Evolutionary conservation across 148 eudicot species (phyloP), one percentile per base, ranked within the genome.

Genomic region (Camellia lanceoleosa): DNA sequence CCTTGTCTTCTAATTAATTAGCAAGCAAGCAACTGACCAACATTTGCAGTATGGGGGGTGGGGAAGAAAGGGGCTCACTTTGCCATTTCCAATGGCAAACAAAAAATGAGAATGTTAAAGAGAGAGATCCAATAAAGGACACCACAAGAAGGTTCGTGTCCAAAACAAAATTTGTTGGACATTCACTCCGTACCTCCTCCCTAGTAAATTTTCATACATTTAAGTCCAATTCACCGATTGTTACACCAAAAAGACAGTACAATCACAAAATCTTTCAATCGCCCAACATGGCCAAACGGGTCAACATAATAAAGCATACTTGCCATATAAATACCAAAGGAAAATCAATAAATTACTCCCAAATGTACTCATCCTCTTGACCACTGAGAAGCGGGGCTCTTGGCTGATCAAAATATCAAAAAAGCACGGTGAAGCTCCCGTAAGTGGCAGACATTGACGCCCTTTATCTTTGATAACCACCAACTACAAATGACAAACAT

Each of bases 281-380:
- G 16, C 41, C 75, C 61, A 52, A 54, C 56, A 52, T 54, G 11
- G 59, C 49, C 75, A 23, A 72, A 72, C 3, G 4, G 43, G 59
- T 13, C 43, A 54, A 5, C 52, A 49, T 49, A 3, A 72, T 19
- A 49, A 19, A 30, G 16, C 61, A 54, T 23, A 20, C 30, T 52
- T 47, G 7, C 5, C 11, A 13, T 2, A 23, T 6, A 52, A 52
- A 20, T 15, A 52, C 59, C 1, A 23, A 72, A 72, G 15, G 43
- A 56, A 72, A 72, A 72, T 6, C 0, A 4, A 72, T 72, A 72
- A 23, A 72, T 72, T 72, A 72, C 30, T 19, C n/a, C n/a, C 42
- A 54, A 7, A 51, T 38, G 2, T 14, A 3, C 43, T 12, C 43
- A 23, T 54, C 44, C 6, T 43, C 10, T 14, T 54, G 19, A 15